These are phyloP conservation scores for Pisolithus marmoratus DNA, from an alignment of 768 basidiomycete genomes.

Conservation along the genomic window DNA sequence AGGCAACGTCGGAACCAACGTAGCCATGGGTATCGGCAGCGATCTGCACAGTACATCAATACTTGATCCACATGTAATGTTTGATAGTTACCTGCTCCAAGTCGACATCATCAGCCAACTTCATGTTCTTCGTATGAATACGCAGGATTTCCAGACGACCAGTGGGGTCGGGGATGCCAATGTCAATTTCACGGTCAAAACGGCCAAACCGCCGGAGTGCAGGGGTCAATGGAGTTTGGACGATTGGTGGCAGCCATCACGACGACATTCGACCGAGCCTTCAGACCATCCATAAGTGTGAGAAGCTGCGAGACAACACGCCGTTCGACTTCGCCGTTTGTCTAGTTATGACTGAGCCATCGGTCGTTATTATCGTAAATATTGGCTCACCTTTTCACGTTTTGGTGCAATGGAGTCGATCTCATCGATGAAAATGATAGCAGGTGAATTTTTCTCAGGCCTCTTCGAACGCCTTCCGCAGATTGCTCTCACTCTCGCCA, in stretches of 20 bases:
- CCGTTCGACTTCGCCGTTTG: slow-evolving; percentile 99
- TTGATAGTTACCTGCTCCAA: slow-evolving; percentile 71
- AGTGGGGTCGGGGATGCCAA: slow-evolving; percentile 98
- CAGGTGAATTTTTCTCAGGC: slow-evolving; percentile 99
- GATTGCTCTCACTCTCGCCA: slow-evolving; percentile 95
- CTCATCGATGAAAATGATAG: slow-evolving; percentile 99
- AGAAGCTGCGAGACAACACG: slow-evolving; percentile 98
- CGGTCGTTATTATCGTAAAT: background rate
- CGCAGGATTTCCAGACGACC: slow-evolving; percentile 98
- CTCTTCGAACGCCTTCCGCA: slow-evolving; percentile 98
- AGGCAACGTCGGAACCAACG: slow-evolving; percentile 96
- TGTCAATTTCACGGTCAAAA: slow-evolving; percentile 99
- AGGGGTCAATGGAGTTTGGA: slow-evolving; percentile 98
- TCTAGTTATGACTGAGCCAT: slow-evolving; percentile 41
- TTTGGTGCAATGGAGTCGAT: slow-evolving; percentile 99
- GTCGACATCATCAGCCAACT: slow-evolving; percentile 92
- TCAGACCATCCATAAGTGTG: slow-evolving; percentile 98
- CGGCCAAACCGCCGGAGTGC: slow-evolving; percentile 98
- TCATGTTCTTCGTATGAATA: slow-evolving; percentile 99
- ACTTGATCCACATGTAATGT: background rate
- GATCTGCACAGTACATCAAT: slow-evolving; percentile 48
- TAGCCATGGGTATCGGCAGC: slow-evolving; percentile 99
- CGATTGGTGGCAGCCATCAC: slow-evolving; percentile 99
- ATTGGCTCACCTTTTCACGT: slow-evolving; percentile 81
- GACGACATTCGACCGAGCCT: slow-evolving; percentile 97